A percentile compares a stretch with the other conserved stretches of the same genome.
Evolutionary conservation across 768 basidiomycete genomes (phyloP).

Genomic region (Cubamyces sp.): DNA sequence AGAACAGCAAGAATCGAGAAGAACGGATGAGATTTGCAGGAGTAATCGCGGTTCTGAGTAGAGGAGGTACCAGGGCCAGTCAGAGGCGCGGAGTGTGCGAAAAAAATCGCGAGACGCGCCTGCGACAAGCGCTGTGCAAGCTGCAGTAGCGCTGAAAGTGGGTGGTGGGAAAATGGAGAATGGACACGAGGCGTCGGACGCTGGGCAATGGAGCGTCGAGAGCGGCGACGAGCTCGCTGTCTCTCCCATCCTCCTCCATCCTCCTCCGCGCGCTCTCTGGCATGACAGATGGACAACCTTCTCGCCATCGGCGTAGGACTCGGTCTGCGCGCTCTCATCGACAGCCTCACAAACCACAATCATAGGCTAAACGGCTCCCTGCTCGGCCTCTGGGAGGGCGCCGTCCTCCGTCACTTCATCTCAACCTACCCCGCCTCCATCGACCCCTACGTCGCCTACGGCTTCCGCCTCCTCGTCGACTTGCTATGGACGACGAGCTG

Average conservation of each 20-base stretch:
- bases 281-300: constrained; percentile 63
- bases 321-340: constrained; percentile 63
- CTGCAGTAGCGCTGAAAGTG: too few relatives aligned
- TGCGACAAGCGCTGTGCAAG: too few relatives aligned
- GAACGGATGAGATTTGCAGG: too few relatives aligned
- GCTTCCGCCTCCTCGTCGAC: constrained; percentile 73
- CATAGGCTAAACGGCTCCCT: constrained; percentile 62
- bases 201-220: background rate
- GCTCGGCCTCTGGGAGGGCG: constrained; percentile 80
- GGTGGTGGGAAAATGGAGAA: constrained; percentile 8
- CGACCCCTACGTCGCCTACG: constrained; percentile 73
- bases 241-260: background rate
- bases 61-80: too few relatives aligned
- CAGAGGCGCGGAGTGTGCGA: too few relatives aligned
- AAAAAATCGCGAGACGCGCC: too few relatives aligned
- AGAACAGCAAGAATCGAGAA: too few relatives aligned
- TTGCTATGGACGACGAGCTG: constrained; percentile 65
- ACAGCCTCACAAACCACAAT: constrained; percentile 52
- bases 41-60: too few relatives aligned
- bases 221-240: constrained; percentile 5
- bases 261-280: constrained; percentile 4
- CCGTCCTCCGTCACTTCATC: constrained; percentile 73
- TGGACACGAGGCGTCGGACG: constrained; percentile 15
- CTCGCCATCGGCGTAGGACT: constrained; percentile 72
- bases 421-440: constrained; percentile 64